A percentile compares a stretch with the other conserved stretches of the same genome.
phyloP scores from a whole-genome alignment of 805 yeast genomes.

The Nakazawaea laoshanensis region DNA sequence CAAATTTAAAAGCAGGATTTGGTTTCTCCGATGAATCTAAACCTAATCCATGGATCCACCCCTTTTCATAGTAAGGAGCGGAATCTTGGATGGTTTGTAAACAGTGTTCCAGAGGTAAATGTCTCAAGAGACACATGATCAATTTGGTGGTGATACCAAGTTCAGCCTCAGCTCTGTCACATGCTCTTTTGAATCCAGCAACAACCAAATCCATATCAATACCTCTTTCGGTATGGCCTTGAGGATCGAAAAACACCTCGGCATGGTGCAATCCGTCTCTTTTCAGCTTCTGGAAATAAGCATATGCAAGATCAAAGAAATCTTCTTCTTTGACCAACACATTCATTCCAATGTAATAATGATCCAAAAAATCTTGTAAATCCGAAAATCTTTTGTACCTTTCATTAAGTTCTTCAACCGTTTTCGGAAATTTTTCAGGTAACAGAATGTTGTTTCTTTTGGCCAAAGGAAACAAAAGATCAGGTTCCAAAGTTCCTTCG shows the following conservation, averaged over 20 bases:
- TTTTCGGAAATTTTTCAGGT: slow-evolving; percentile 56
- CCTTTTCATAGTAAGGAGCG: slow-evolving; percentile 39
- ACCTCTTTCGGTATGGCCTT: slow-evolving; percentile 69
- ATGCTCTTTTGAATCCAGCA: slow-evolving; percentile 59
- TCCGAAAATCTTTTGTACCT: slow-evolving; percentile 57
- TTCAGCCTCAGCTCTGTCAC: slow-evolving; percentile 49
- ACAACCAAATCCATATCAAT: slow-evolving; percentile 52
- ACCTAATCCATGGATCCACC: slow-evolving; percentile 69
- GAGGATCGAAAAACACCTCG: slow-evolving; percentile 80
- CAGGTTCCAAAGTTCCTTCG: slow-evolving; percentile 80
- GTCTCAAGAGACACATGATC: slow-evolving; percentile 79
- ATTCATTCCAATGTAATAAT: slow-evolving; percentile 73
- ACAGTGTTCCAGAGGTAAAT: slow-evolving; percentile 55
- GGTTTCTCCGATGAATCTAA: slow-evolving; percentile 74
- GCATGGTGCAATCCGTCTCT: slow-evolving; percentile 58
- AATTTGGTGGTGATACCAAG: slow-evolving; percentile 60
- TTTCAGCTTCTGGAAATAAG: slow-evolving; percentile 52
- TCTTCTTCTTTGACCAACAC: slow-evolving; percentile 65
- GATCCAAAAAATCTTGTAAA: slow-evolving; percentile 70
- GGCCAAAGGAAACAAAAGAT: slow-evolving; percentile 60
- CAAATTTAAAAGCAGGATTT: slow-evolving; percentile 65
- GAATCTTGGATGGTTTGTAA: slow-evolving; percentile 49
- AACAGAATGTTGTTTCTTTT: slow-evolving; percentile 50
- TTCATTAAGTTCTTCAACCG: slow-evolving; percentile 46
- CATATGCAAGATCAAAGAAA: slow-evolving; percentile 72